Evolutionary conservation across 352 stramenopile species (phyloP), one percentile per base, ranked within the genome.

Genomic region (Pythium sukuiense): DNA sequence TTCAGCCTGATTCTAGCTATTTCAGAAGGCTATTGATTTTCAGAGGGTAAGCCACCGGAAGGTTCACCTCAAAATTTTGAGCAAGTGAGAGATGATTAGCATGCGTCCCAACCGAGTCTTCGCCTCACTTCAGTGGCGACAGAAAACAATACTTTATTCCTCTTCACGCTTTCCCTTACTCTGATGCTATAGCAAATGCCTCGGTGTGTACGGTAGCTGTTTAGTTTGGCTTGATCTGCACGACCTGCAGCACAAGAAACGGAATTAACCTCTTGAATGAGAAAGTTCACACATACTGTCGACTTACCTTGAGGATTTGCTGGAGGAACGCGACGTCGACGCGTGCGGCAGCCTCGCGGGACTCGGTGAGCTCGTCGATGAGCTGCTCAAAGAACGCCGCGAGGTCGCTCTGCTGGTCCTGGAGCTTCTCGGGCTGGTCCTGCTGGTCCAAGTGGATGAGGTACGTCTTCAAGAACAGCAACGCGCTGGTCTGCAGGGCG

Each of bases 401-500:
- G 18, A 88, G 68, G 39, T 89, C 80, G 20, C 33, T 54, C 24
- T 69, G 60, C 6, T 60, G 41, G 4, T 71, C 65, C 54, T 62
- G 29, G n/a, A 75, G 55, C 29, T 63, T 63, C 18, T 88, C 77
- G 16, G 71, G 50, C 27, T 18, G 74, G 56, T 37, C 79, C 71
- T 84, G 82, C 56, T 81, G 77, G 56, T 88, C 77, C 12, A 62
- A 55, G 65, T 87, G 77, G 7, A 91, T 65, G 50, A 86, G 46
- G 69, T 77, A 86, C 7, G 80, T 91, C 67, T 91, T 85, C 35
- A 91, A 54, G 48, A 91, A 87, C 7, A 91, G 77, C 62, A 91
- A 45, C 6, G 65, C 77, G 39, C 79, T 83, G 7, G 71, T 65
- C 20, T 91, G 67, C n/a, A 89, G 70, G 0, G 71, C 71, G 49